Evolutionary conservation across 768 basidiomycete genomes (phyloP).

Genomic region (Mycena haematopus): DNA sequence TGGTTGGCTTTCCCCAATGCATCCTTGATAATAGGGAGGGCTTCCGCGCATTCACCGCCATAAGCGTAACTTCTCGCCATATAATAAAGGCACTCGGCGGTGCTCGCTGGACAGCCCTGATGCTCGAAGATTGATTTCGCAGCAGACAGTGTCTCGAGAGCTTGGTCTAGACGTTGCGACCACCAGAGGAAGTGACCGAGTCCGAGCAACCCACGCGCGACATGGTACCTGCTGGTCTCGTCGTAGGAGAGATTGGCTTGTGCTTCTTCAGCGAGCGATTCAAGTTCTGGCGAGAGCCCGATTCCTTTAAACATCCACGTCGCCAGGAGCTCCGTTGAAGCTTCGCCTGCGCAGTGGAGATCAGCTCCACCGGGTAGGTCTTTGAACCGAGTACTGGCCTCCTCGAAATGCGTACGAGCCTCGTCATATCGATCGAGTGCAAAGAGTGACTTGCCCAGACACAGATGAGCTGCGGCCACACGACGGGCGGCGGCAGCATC

Average conservation of each 20-base stretch:
- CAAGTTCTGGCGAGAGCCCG: not conserved
- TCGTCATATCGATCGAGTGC: not conserved
- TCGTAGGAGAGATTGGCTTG: not conserved
- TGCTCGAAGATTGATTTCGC: constrained; percentile 20
- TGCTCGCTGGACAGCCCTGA: constrained; percentile 13
- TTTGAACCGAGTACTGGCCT: not conserved
- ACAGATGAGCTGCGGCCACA: not conserved
- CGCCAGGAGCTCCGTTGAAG: not conserved
- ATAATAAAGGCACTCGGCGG: constrained; percentile 16
- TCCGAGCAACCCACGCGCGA: not conserved
- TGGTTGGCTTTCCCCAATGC: constrained; percentile 1
- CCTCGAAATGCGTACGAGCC: not conserved
- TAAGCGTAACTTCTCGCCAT: constrained; percentile 4
- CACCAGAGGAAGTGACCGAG: not conserved
- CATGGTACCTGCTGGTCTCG: not conserved
- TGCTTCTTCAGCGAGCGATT: not conserved
- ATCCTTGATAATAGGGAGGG: not conserved
- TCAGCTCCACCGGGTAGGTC: not conserved
- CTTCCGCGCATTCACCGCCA: constrained; percentile 7
- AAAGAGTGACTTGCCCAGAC: not conserved
- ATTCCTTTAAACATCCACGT: not conserved
- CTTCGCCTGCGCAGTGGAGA: not conserved
- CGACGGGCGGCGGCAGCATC: not conserved
- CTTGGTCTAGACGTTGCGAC: not conserved
- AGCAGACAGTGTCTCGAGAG: not conserved